phyloP scores from a whole-genome alignment of 805 yeast genomes.

The Saccharomycopsis malanga region DNA sequence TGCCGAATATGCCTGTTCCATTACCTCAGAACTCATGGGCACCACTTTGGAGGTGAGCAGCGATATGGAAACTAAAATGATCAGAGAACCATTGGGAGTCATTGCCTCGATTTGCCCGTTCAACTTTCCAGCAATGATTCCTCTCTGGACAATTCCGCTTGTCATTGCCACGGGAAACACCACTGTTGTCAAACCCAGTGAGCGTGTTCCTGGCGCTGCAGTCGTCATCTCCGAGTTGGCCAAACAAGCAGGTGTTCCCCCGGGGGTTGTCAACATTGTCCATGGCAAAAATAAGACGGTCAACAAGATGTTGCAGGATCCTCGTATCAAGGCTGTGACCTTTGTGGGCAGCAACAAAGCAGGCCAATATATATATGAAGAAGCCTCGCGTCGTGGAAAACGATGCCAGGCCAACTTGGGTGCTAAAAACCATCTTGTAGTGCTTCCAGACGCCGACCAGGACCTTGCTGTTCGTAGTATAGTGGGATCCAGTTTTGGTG shows the following conservation, averaged over 20 bases:
- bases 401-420: conserved; percentile 74
- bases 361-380: conserved; percentile 63
- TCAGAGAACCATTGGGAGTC: conserved; percentile 67
- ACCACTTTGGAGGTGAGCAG: conserved; percentile 57
- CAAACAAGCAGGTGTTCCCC: conserved; percentile 67
- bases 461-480: conserved; percentile 55
- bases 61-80: conserved; percentile 72
- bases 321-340: conserved; percentile 68
- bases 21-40: conserved; percentile 60
- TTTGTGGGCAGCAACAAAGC: conserved; percentile 78
- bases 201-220: conserved; percentile 78
- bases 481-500: conserved; percentile 74
- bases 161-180: conserved; percentile 65
- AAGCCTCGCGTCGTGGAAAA: conserved; percentile 62
- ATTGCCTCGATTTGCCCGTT: conserved; percentile 74
- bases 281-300: conserved; percentile 73
- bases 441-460: conserved; percentile 67
- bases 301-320: conserved; percentile 61
- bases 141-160: conserved; percentile 49
- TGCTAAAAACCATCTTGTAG: conserved; percentile 71
- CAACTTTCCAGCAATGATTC: conserved; percentile 82
- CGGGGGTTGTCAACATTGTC: conserved; percentile 63
- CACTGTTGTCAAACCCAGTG: conserved; percentile 61
- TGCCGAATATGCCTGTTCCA: conserved; percentile 58
- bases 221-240: conserved; percentile 66